Evolutionary conservation across 2,329 filamentous ascomycete species (phyloP), one percentile per base, ranked within the genome.

Genomic region (Fusarium pseudocircinatum): DNA sequence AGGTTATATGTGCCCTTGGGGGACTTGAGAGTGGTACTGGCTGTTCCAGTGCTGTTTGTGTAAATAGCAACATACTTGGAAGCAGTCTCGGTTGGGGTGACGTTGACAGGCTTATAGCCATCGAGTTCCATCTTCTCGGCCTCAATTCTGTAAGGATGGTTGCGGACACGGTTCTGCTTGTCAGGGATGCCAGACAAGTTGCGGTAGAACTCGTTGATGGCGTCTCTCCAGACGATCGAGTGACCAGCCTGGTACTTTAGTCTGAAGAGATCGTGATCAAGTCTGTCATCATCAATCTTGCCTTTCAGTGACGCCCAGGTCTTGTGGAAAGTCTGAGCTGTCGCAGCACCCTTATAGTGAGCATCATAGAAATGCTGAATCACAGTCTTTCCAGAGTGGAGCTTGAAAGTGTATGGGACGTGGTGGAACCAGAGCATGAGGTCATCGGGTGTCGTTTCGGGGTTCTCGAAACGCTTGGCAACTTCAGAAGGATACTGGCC

Each of bases 351-450:
- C 13, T 81, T 79, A 70, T 91, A 91, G 69, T 91, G 90, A 1
- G 89, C 88, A 68, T 91, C 87, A 75, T 91, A 91, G 78, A 91
- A 90, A 75, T 91, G 88, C 75, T 91, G 90, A 58, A 91, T 91
- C 6, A 94, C 90, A 0, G 91, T 92, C 79, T 91, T 88, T 16
- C 90, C 90, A 1, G 87, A 89, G 15, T 90, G 84, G 4, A 94
- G 85, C 12, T 79, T 80, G 43, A 92, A 88, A 0, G 89, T 92
- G 78, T 92, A 94, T 7, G 87, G 87, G 0, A 94, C 90, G 76
- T 94, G 92, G 79, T 94, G 92, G 81, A 94, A 94, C 92, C 92
- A 94, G 5, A 94, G 83, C 6, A 94, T 80, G 2, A 94, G 82
- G 28, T 93, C 84, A 68, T 93, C 92, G 0, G 91, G 91, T 0